phyloP scores from a whole-genome alignment of 768 basidiomycete species.

The Mycena polygramma region DNA sequence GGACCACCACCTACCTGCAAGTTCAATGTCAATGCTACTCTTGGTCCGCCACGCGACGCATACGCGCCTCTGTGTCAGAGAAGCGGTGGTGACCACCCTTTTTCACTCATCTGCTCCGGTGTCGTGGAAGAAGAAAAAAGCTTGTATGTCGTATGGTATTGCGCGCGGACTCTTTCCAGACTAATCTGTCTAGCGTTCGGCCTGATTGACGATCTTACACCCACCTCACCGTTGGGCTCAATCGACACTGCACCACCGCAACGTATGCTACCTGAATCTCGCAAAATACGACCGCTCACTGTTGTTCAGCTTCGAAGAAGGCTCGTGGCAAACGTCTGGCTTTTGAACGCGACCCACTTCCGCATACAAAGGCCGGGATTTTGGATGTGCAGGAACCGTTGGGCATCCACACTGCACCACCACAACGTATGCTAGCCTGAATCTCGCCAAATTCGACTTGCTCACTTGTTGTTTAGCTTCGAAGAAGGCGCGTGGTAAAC shows the following conservation, averaged over 20 bases:
- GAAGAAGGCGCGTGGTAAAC: background rate
- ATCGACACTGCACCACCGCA: conserved; percentile 2
- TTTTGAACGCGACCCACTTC: conserved; percentile 27
- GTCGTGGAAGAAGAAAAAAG: conserved; percentile 3
- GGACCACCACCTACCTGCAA: too few relatives aligned
- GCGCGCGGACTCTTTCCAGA: background rate
- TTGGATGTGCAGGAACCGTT: background rate
- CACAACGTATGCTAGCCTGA: background rate
- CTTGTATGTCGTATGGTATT: background rate
- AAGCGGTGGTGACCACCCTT: background rate
- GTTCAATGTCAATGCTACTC: conserved; percentile 9
- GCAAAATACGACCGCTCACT: background rate
- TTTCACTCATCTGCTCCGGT: conserved; percentile 27
- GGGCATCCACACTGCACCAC: conserved; percentile 11
- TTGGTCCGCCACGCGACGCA: background rate
- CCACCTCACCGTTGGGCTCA: conserved; percentile 1
- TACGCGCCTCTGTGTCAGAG: conserved; percentile 3
- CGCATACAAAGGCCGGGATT: too few relatives aligned
- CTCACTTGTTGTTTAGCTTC: background rate
- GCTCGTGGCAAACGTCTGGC: background rate
- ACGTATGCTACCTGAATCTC: background rate
- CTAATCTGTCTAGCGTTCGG: conserved; percentile 1
- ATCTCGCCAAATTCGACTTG: too few relatives aligned
- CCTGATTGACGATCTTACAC: background rate
- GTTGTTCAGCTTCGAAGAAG: background rate